Conservation (phyloP, 306 rosid species). For the Dryas octopetala region DNA sequence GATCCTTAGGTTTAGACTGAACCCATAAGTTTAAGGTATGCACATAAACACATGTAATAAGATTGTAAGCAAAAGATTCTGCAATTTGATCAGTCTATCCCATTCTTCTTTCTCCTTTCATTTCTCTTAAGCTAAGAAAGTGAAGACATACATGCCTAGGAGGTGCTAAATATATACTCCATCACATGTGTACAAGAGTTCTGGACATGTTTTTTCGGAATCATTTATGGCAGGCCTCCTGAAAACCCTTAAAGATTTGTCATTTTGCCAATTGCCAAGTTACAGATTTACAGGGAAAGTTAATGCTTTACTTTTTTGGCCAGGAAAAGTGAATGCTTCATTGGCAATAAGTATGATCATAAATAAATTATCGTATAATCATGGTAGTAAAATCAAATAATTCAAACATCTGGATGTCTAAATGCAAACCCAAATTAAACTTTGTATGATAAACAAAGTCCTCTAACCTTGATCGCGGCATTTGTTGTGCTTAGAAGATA, state of each 20-base stretch:
- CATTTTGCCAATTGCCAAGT: not conserved
- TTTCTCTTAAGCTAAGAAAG: no score
- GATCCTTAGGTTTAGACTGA: not conserved
- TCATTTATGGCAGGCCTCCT: no score
- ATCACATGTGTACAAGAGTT: no score
- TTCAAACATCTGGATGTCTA: not conserved
- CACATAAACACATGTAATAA: not conserved
- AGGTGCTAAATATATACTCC: no score
- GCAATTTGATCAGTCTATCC: no score
- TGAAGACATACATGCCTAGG: no score
- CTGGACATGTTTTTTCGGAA: no score
- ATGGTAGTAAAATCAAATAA: not conserved
- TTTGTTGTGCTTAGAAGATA: slow-evolving; percentile 39
- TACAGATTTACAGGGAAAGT: not conserved
- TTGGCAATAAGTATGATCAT: not conserved
- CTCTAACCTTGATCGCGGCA: slow-evolving; percentile 87
- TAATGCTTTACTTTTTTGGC: not conserved
- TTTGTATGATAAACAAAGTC: not conserved
- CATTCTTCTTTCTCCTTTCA: no score
- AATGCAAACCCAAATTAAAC: not conserved
- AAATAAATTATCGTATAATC: not conserved
- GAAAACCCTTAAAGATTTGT: not conserved
- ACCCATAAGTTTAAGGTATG: not conserved
- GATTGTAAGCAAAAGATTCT: no score
- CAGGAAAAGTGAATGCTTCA: not conserved